Evolutionary conservation across 495 filamentous ascomycete species (phyloP), one percentile per base, ranked within the genome.

Genomic region (Podospora australis): DNA sequence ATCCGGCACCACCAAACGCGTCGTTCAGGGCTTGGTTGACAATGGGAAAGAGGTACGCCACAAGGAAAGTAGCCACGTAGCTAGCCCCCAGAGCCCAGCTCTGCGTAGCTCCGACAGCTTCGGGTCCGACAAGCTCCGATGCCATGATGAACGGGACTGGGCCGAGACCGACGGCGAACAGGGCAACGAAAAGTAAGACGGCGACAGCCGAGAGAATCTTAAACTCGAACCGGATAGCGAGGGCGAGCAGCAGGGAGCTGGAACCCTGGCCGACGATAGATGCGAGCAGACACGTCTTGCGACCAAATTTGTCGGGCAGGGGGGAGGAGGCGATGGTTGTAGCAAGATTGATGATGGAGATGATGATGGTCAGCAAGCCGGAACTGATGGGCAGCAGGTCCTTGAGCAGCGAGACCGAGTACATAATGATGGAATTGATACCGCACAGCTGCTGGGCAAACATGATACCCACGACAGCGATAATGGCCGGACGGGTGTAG

Each of bases 361-460:
- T 88, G 40, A 81, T 67, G 46, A 97, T 89, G 44, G 89, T 90
- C 40, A 97, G 70, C 4, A 88, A 64, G 0, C 83, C 84, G 0
- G 90, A 88, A 24, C 77, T 84, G 20, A 83, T 80, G 6, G 86
- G 85, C 0, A 97, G 69, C 8, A 96, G 78, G 36, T 74, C 78
- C 28, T 82, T 77, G 28, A 98, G 74, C 2, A 97, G 79, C 3
- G 86, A 87, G 2, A 98, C 92, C 6, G 88, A 92, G 67, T 98
- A 97, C 89, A 98, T 96, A 64, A 98, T 83, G 55, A 97, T 89
- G 46, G 86, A 90, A 73, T 98, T 98, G 69, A 98, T 89, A 22
- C 91, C 90, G 24, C 81, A 85, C 19, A 98, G 73, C 60, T 98
- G 92, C 58, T 98, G 92, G 7, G 87, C 83, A 28, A 90, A 69